Evolutionary conservation across 495 filamentous ascomycete genomes (phyloP).

Genomic region (Daldinia decipiens): DNA sequence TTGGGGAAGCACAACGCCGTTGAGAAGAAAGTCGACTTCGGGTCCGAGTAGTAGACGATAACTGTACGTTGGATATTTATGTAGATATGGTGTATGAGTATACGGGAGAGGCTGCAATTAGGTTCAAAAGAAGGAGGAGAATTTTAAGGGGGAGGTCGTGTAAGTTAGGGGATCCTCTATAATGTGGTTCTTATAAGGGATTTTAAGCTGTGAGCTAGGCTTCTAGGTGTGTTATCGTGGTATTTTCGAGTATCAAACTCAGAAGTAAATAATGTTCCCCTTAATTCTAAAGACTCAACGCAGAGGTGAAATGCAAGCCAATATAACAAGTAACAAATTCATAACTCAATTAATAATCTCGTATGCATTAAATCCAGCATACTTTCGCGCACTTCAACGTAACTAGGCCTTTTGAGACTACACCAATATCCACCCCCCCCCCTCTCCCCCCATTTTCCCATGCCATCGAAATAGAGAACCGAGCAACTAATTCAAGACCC

Average conservation of each 20-base stretch:
- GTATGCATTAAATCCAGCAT: background rate
- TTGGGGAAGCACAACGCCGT: constrained; percentile 44
- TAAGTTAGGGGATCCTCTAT: background rate
- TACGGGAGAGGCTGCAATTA: background rate
- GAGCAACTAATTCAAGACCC: background rate
- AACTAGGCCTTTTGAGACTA: background rate
- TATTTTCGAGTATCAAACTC: background rate
- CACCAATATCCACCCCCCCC: background rate
- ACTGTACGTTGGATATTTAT: background rate
- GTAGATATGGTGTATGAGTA: constrained; percentile 13
- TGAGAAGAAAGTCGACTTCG: constrained; percentile 35
- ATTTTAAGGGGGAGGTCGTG: background rate
- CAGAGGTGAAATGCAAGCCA: background rate
- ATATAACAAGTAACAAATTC: background rate
- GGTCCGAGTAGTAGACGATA: constrained; percentile 20
- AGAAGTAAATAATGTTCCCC: background rate
- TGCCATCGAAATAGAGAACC: background rate
- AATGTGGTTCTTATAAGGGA: background rate
- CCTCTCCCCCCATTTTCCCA: background rate
- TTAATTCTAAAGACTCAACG: background rate
- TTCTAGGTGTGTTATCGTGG: background rate
- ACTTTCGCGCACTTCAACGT: background rate
- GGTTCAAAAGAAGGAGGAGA: background rate
- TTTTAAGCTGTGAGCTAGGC: background rate
- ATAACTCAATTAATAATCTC: background rate